Percentiles rank a stretch among this genome's conserved stretches.
These are phyloP conservation scores for Fusarium bulbicola DNA, from an alignment of 2,329 filamentous ascomycete genomes.

Conservation along the genomic window DNA sequence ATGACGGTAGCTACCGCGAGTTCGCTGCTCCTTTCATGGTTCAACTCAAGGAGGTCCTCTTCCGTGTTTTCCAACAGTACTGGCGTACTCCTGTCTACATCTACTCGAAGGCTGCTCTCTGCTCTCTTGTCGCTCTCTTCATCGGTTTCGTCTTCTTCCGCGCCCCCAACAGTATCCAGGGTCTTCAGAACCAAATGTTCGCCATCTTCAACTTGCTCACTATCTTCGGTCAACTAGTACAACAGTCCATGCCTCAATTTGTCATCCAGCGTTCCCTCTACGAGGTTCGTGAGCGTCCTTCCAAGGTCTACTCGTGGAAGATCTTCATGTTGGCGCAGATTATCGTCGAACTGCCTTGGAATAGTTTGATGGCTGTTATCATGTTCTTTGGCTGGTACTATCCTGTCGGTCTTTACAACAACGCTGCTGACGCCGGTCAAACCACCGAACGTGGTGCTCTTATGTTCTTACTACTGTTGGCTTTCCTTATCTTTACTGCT, in stretches of 20 bases:
- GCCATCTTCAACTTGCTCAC: constrained; percentile 85
- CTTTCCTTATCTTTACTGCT: constrained; percentile 81
- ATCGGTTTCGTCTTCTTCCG: constrained; percentile 85
- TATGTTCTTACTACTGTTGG: constrained; percentile 79
- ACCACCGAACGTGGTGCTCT: constrained; percentile 76
- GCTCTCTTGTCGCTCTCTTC: constrained; percentile 72
- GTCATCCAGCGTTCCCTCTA: constrained; percentile 83
- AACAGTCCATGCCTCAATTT: constrained; percentile 88
- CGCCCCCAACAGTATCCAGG: constrained; percentile 76
- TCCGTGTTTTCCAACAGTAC: constrained; percentile 88
- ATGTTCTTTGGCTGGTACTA: constrained; percentile 89
- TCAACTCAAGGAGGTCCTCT: constrained; percentile 74
- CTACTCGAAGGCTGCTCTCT: constrained; percentile 80
- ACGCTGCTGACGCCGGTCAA: constrained; percentile 69
- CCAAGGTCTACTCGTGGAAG: constrained; percentile 86
- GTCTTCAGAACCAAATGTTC: constrained; percentile 88
- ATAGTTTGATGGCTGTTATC: constrained; percentile 77
- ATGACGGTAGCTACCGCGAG: constrained; percentile 68
- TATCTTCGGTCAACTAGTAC: constrained; percentile 81
- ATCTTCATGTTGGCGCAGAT: constrained; percentile 87
- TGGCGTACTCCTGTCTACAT: constrained; percentile 92
- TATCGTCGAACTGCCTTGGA: constrained; percentile 86
- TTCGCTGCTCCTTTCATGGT: constrained; percentile 79
- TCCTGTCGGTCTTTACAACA: constrained; percentile 78
- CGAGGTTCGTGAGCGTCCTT: constrained; percentile 85